A percentile compares a stretch with the other conserved stretches of the same genome.
phyloP scores from a whole-genome alignment of 352 stramenopile species.

The Saprolegnia parasitica region DNA sequence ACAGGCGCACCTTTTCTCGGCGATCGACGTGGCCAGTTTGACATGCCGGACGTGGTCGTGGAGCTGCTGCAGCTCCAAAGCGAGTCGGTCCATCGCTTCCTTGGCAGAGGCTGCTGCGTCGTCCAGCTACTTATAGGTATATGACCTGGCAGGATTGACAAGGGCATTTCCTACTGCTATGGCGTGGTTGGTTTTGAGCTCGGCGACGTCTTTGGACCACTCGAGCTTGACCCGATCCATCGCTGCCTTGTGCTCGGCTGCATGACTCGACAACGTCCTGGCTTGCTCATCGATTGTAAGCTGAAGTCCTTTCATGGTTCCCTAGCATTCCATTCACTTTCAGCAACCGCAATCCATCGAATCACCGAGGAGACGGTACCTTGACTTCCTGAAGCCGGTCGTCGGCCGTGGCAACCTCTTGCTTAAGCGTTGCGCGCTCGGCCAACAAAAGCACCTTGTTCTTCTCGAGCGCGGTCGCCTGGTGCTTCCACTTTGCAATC shows the following conservation, averaged over 20 bases:
- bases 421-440: slow-evolving; percentile 42
- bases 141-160: neutral
- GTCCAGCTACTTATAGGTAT: slow-evolving; percentile 11
- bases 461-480: slow-evolving; percentile 47
- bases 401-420: slow-evolving; percentile 36
- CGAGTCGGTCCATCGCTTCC: neutral
- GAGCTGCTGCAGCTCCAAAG: neutral
- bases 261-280: neutral
- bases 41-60: slow-evolving; percentile 12
- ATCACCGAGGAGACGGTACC: slow-evolving; percentile 35
- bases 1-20: slow-evolving; percentile 7
- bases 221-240: slow-evolving; percentile 22
- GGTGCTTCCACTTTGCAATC: slow-evolving; percentile 51
- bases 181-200: slow-evolving; percentile 6
- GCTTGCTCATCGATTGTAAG: slow-evolving; percentile 22
- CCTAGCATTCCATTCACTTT: slow-evolving; percentile 36
- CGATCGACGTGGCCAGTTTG: slow-evolving; percentile 5
- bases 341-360: slow-evolving; percentile 32
- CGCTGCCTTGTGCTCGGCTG: neutral
- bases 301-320: slow-evolving; percentile 44
- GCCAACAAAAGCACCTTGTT: slow-evolving; percentile 37
- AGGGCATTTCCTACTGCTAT: neutral
- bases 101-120: neutral
- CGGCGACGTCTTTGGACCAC: slow-evolving; percentile 17
- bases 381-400: slow-evolving; percentile 37